A percentile compares a stretch with the other conserved stretches of the same genome.
These are phyloP conservation scores for Schoenoplectus tabernaemontani DNA, from an alignment of 202 grass and related monocot species.

Conservation along the genomic window DNA sequence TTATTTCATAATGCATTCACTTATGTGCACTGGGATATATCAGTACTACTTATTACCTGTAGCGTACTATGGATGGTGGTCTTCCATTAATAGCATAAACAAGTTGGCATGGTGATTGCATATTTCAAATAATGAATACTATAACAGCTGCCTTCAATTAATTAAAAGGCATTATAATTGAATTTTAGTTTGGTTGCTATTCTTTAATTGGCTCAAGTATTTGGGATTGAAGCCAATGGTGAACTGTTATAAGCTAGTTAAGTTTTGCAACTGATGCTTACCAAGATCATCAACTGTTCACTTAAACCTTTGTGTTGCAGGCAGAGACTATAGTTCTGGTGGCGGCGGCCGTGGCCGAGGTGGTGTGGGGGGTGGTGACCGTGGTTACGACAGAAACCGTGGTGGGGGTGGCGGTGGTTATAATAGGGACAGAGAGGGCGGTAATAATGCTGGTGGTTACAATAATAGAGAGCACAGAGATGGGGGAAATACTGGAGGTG, in stretches of 20 bases:
- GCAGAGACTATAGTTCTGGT: constrained; percentile 45
- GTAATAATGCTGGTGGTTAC: constrained; percentile 17
- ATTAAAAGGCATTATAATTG: not conserved
- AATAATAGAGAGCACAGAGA: constrained; percentile 25
- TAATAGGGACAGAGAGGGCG: constrained; percentile 45
- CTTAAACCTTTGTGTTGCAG: not conserved
- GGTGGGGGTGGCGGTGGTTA: constrained; percentile 45
- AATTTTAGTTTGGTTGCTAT: not conserved
- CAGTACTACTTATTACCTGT: not conserved
- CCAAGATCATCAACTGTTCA: not conserved
- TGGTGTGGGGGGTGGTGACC: constrained; percentile 33
- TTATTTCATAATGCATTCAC: not conserved
- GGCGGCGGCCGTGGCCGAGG: constrained; percentile 25
- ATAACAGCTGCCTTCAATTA: not conserved
- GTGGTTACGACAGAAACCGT: constrained; percentile 52
- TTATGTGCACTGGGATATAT: too few relatives aligned
- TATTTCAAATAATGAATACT: not conserved
- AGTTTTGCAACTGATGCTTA: not conserved
- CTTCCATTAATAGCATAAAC: not conserved
- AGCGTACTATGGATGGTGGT: not conserved
- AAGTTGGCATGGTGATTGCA: not conserved
- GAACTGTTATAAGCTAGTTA: not conserved
- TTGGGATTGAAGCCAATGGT: not conserved
- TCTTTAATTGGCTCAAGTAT: not conserved
- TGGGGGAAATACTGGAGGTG: constrained; percentile 24